Evolutionary conservation across 2,329 filamentous ascomycete species (phyloP).

Genomic region (Diaporthe citri): DNA sequence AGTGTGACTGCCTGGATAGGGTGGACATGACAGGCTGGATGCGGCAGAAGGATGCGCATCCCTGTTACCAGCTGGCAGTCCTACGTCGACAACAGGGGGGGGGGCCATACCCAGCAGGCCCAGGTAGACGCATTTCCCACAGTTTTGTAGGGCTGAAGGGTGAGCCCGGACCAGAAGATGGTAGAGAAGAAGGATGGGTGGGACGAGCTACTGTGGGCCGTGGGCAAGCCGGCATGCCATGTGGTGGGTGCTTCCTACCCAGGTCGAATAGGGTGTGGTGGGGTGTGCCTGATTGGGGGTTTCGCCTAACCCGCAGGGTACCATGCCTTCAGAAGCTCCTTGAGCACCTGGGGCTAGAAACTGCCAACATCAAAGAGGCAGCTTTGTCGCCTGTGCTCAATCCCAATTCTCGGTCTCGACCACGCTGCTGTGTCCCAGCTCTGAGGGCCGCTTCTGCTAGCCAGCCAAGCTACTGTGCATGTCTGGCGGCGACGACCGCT

Average conservation of each 20-base stretch:
- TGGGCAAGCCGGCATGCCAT: slow-evolving; percentile 5
- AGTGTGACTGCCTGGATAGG: slow-evolving; percentile 36
- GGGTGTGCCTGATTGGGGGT: slow-evolving; percentile 4
- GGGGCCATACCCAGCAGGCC: neutral
- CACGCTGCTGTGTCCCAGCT: neutral
- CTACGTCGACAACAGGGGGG: slow-evolving; percentile 27
- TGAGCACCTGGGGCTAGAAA: neutral
- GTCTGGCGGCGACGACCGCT: neutral
- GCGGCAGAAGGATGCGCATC: neutral
- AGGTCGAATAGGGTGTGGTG: neutral
- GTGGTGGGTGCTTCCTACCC: slow-evolving; percentile 2
- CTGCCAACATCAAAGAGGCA: neutral
- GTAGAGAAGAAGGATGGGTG: slow-evolving; percentile 1
- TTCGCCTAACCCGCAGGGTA: neutral
- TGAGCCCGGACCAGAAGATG: slow-evolving; percentile 4
- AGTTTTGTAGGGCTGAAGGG: slow-evolving; percentile 31
- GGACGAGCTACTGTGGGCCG: neutral
- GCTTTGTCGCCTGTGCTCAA: neutral
- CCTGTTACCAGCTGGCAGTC: slow-evolving; percentile 32
- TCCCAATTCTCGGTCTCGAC: neutral
- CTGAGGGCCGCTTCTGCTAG: slow-evolving; percentile 15
- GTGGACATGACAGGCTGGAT: slow-evolving; percentile 13
- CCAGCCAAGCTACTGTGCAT: neutral
- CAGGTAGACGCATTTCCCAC: slow-evolving; percentile 8
- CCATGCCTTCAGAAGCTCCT: neutral